Evolutionary conservation across 148 eudicot species (phyloP).

Genomic region (Rhododendron vialii): DNA sequence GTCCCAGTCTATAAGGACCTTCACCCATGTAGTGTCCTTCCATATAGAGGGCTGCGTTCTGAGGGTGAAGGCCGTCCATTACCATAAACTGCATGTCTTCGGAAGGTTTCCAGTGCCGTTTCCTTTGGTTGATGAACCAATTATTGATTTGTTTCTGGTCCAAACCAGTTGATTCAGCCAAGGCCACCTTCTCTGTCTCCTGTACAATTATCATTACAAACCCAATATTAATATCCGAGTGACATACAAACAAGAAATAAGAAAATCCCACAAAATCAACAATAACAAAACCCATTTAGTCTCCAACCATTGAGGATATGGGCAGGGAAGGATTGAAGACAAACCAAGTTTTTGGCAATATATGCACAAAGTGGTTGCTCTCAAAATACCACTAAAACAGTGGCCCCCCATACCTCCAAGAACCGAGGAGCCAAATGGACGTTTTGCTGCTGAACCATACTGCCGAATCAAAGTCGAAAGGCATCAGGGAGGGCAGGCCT

Average conservation of each 20-base stretch:
- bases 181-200: constrained; percentile 78
- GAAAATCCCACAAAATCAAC: background rate
- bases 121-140: constrained; percentile 76
- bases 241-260: background rate
- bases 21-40: constrained; percentile 90
- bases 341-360: no score
- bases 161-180: constrained; percentile 73
- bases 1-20: constrained; percentile 74
- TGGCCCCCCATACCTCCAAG: no score
- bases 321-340: no score
- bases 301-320: no score
- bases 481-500: no score
- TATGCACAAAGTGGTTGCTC: no score
- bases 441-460: no score
- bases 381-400: no score
- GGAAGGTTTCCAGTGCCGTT: constrained; percentile 79
- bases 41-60: constrained; percentile 66
- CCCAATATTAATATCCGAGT: background rate
- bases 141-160: constrained; percentile 77
- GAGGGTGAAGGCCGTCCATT: constrained; percentile 87
- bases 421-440: no score
- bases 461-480: no score
- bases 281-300: no score
- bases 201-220: constrained; percentile 11
- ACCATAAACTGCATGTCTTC: constrained; percentile 89